phyloP scores from a whole-genome alignment of 768 basidiomycete genomes.

The Favolaschia claudopus region DNA sequence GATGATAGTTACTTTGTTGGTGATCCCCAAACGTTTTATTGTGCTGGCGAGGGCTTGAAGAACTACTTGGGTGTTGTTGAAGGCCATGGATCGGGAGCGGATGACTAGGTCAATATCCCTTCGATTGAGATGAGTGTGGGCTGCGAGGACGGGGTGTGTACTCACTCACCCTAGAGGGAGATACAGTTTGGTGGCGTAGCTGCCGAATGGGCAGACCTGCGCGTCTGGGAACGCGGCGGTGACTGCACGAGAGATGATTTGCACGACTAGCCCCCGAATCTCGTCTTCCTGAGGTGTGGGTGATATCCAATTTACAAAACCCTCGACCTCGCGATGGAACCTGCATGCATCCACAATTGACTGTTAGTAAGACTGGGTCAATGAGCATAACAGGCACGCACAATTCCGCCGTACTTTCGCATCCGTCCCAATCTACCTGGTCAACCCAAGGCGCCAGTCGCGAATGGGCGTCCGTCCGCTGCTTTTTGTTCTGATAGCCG shows the following conservation, averaged over 20 bases:
- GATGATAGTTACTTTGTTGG: constrained; percentile 83
- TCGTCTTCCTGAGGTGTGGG: constrained; percentile 89
- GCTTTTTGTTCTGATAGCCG: constrained; percentile 60
- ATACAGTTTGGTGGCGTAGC: constrained; percentile 92
- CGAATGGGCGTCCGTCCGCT: constrained; percentile 56
- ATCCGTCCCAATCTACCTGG: constrained; percentile 74
- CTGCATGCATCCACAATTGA: too few relatives aligned
- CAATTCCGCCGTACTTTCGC: constrained; percentile 86
- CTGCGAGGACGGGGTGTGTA: background rate
- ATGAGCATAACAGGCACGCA: constrained; percentile 46
- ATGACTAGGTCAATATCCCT: constrained; percentile 98
- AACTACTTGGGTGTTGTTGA: constrained; percentile 70
- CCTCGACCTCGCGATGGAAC: constrained; percentile 85
- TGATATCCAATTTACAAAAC: constrained; percentile 88
- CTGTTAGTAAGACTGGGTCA: constrained; percentile 7
- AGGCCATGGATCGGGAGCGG: constrained; percentile 77
- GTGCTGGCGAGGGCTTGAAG: constrained; percentile 81
- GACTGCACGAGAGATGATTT: constrained; percentile 73
- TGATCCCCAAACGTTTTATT: constrained; percentile 77
- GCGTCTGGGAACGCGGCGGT: constrained; percentile 78
- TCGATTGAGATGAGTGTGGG: constrained; percentile 22
- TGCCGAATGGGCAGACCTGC: constrained; percentile 86
- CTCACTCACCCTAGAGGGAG: constrained; percentile 90
- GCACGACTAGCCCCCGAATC: constrained; percentile 75
- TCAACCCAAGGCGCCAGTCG: constrained; percentile 76